Evolutionary conservation across 306 rosid genomes (phyloP).

Genomic region (Cicer chorassanicum): DNA sequence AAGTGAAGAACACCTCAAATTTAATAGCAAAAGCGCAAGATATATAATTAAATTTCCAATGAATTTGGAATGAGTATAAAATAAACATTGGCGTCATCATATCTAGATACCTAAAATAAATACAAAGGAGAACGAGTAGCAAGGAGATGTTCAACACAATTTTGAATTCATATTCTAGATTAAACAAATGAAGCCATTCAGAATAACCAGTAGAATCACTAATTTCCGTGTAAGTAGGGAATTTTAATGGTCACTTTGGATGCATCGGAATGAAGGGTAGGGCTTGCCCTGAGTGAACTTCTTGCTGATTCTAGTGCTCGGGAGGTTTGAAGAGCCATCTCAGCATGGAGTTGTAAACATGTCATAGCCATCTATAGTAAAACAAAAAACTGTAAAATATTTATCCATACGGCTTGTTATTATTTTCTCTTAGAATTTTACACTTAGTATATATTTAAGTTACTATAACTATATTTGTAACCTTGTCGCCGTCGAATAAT

Average conservation of each 20-base stretch:
- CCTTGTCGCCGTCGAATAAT: slow-evolving; percentile 7
- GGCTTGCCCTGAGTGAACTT: slow-evolving; percentile 53
- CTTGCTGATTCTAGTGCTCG: slow-evolving; percentile 76
- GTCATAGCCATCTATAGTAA: slow-evolving; percentile 74
- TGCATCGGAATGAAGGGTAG: slow-evolving; percentile 57
- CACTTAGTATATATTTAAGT: neutral
- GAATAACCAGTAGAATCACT: slow-evolving; percentile 23
- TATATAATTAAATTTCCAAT: neutral
- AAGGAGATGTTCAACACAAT: neutral
- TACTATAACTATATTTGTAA: neutral
- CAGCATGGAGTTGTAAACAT: slow-evolving; percentile 88
- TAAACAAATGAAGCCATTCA: slow-evolving; percentile 22
- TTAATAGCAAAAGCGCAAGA: neutral
- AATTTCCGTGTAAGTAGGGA: slow-evolving; percentile 57
- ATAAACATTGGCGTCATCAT: slow-evolving; percentile 2
- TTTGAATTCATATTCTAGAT: slow-evolving; percentile 17
- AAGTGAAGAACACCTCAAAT: neutral
- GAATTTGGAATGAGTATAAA: neutral
- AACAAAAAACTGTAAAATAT: neutral
- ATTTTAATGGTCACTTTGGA: slow-evolving; percentile 70
- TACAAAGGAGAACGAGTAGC: slow-evolving; percentile 12
- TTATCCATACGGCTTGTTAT: neutral
- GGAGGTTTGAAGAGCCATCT: slow-evolving; percentile 96
- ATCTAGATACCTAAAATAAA: slow-evolving; percentile 33
- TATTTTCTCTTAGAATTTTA: neutral